Evolutionary conservation across 1,139 yeast genomes (phyloP).

Genomic region (Insectozyma bohioensis): DNA sequence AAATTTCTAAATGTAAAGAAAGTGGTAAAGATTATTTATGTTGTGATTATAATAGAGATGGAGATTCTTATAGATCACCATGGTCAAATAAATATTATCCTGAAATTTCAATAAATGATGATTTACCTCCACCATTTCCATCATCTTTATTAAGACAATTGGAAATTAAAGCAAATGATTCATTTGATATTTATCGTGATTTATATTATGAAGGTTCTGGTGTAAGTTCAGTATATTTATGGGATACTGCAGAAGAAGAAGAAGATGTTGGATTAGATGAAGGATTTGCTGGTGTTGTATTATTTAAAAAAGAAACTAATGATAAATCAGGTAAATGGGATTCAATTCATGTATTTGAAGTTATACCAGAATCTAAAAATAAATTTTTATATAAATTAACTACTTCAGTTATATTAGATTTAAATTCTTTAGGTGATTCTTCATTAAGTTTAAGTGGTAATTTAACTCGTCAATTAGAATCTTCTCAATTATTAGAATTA

Average conservation of each 20-base stretch:
- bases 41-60: conserved; percentile 95
- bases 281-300: conserved; percentile 86
- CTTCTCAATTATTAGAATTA: conserved; percentile 38
- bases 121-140: conserved; percentile 71
- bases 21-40: conserved; percentile 71
- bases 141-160: conserved; percentile 64
- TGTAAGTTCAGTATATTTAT: conserved; percentile 82
- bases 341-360: conserved; percentile 89
- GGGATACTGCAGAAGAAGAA: conserved; percentile 71
- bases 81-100: conserved; percentile 86
- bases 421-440: conserved; percentile 28
- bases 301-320: conserved; percentile 71
- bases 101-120: conserved; percentile 39
- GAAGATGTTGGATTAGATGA: conserved; percentile 27
- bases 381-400: conserved; percentile 73
- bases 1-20: conserved; percentile 53
- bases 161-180: conserved; percentile 81
- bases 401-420: conserved; percentile 81
- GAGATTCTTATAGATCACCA: conserved; percentile 90
- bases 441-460: conserved; percentile 71
- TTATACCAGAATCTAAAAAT: conserved; percentile 45
- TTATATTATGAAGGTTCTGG: conserved; percentile 92
- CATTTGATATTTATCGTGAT: conserved; percentile 91
- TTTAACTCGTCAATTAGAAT: conserved; percentile 78
- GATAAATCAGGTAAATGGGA: conserved; percentile 74